Evolutionary conservation across 129 eudicot species (phyloP).

Genomic region (Ambrosia artemisiifolia): DNA sequence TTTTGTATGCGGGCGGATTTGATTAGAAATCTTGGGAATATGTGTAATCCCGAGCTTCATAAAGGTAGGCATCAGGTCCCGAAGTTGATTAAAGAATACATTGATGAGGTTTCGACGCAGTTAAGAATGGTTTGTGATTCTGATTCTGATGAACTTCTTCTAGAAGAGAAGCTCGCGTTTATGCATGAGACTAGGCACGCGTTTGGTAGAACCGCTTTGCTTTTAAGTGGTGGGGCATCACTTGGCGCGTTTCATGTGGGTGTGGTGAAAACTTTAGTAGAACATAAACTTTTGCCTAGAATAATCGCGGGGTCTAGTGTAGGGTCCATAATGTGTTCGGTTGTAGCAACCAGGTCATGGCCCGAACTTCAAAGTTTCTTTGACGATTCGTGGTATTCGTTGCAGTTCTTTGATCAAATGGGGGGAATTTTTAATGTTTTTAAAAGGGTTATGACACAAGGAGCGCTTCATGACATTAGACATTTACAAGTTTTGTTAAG

Average conservation of each 20-base stretch:
- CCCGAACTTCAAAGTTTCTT: conserved; percentile 97
- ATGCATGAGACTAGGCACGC: conserved; percentile 99
- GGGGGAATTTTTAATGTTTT: conserved; percentile 78
- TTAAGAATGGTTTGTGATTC: conserved; percentile 90
- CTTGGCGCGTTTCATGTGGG: conserved; percentile 97
- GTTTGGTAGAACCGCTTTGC: conserved; percentile 93
- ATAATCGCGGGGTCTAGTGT: conserved; percentile 96
- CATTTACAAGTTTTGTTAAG: conserved; percentile 77
- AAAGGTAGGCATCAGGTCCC: conserved; percentile 94
- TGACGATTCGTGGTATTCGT: conserved; percentile 85
- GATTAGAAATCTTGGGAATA: conserved; percentile 87
- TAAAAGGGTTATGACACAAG: conserved; percentile 75
- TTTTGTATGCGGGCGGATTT: conserved; percentile 95
- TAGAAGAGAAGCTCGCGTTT: conserved; percentile 94
- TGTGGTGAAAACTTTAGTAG: conserved; percentile 89
- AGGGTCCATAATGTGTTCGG: conserved; percentile 86
- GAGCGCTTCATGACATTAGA: conserved; percentile 88
- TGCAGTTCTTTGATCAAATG: conserved; percentile 89
- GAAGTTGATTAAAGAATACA: conserved; percentile 75
- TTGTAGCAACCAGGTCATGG: conserved; percentile 86
- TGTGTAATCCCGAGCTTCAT: conserved; percentile 97
- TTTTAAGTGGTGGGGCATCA: conserved; percentile 98
- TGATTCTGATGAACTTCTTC: conserved; percentile 81
- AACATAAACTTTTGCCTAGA: conserved; percentile 90
- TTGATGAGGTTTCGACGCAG: conserved; percentile 84